These are phyloP conservation scores for Chromera velia DNA, from an alignment of 73 alveolate genomes.

Conservation along the genomic window DNA sequence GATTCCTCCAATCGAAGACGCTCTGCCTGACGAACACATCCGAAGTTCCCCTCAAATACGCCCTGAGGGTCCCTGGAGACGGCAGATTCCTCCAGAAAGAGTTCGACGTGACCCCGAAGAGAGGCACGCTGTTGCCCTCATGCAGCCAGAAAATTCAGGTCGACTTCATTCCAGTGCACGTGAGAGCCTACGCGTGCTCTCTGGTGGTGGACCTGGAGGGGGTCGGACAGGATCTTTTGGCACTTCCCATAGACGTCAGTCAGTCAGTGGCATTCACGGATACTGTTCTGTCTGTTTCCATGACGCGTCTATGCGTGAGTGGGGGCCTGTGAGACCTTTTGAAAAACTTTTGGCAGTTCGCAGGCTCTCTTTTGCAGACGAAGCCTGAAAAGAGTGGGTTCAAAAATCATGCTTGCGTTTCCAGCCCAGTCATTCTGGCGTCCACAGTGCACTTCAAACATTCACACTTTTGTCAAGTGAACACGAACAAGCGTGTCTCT, in stretches of 20 bases:
- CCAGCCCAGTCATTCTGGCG: too few relatives aligned
- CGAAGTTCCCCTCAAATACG: conserved; percentile 94
- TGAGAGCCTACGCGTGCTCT: conserved; percentile 83
- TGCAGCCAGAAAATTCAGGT: conserved; percentile 81
- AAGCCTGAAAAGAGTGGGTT: too few relatives aligned
- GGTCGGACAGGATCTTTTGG: conserved; percentile 93
- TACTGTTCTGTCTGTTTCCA: too few relatives aligned
- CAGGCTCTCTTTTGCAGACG: too few relatives aligned
- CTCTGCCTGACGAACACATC: conserved; percentile 84
- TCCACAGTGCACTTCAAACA: too few relatives aligned
- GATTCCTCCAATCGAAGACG: conserved; percentile 87
- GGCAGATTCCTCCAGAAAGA: conserved; percentile 91
- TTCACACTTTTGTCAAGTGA: too few relatives aligned
- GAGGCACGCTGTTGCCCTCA: conserved; percentile 85
- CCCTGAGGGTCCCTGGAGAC: conserved; percentile 97
- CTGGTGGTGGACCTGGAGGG: conserved; percentile 97
- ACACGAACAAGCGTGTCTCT: too few relatives aligned
- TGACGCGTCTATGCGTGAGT: too few relatives aligned
- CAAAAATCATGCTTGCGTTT: too few relatives aligned
- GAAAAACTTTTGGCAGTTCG: too few relatives aligned
- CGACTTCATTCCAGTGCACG: conserved; percentile 77
- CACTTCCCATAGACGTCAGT: conserved; percentile 60
- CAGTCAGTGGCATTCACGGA: too few relatives aligned
- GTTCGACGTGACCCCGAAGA: conserved; percentile 89
- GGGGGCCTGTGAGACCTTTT: too few relatives aligned